Evolutionary conservation across 768 basidiomycete genomes (phyloP).

Genomic region (Mycena latifolia): DNA sequence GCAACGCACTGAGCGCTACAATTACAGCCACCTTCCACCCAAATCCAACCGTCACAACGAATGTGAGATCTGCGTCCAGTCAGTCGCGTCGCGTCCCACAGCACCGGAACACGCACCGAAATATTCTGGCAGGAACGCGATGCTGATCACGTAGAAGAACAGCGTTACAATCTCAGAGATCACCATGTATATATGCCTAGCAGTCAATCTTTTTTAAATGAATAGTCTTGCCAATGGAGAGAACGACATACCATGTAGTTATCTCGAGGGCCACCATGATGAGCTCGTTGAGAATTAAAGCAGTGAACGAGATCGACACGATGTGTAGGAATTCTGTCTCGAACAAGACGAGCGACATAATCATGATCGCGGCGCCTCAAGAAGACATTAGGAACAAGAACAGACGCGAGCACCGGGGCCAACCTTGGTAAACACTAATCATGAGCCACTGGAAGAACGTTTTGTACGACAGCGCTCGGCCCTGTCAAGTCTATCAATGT

Average conservation of each 20-base stretch:
- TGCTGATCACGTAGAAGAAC: slow-evolving; percentile 89
- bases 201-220: slow-evolving; percentile 4
- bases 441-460: slow-evolving; percentile 99
- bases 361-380: slow-evolving; percentile 97
- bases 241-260: slow-evolving; percentile 85
- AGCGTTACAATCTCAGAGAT: slow-evolving; percentile 92
- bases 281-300: slow-evolving; percentile 94
- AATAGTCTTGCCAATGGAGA: not conserved
- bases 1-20: slow-evolving; percentile 93
- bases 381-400: slow-evolving; percentile 1
- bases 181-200: slow-evolving; percentile 96
- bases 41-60: slow-evolving; percentile 90
- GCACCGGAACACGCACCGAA: slow-evolving; percentile 77
- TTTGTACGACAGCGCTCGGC: slow-evolving; percentile 94
- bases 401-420: slow-evolving; percentile 20
- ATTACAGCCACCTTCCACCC: slow-evolving; percentile 96
- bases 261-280: slow-evolving; percentile 99
- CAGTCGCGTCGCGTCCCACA: not conserved
- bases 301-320: slow-evolving; percentile 98
- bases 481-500: slow-evolving; percentile 59
- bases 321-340: slow-evolving; percentile 98
- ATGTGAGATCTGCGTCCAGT: slow-evolving; percentile 79
- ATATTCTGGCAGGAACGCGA: slow-evolving; percentile 95
- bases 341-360: slow-evolving; percentile 95
- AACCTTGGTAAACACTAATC: slow-evolving; percentile 98